Evolutionary conservation across 1,139 yeast genomes (phyloP).

Genomic region (Suhomyces anneliseae): DNA sequence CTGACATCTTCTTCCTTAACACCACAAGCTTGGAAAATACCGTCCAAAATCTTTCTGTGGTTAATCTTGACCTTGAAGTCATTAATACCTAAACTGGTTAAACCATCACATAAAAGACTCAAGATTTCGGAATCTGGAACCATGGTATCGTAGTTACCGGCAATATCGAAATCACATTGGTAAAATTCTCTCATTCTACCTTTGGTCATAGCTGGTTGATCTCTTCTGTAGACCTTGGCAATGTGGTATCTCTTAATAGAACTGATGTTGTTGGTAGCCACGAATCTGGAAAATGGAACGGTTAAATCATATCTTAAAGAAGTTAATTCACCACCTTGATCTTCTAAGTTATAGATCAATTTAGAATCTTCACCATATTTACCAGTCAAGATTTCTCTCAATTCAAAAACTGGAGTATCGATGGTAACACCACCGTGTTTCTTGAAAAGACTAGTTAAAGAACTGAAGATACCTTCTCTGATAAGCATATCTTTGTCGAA

Average conservation of each 20-base stretch:
- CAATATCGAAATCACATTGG: conserved; percentile 97
- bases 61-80: conserved; percentile 91
- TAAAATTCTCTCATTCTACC: conserved; percentile 99
- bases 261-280: conserved; percentile 90
- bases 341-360: conserved; percentile 90
- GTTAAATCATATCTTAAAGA: conserved; percentile 94
- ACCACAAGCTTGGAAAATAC: conserved; percentile 93
- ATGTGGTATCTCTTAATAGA: conserved; percentile 92
- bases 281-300: conserved; percentile 95
- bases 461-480: conserved; percentile 79
- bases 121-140: conserved; percentile 93
- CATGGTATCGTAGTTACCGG: conserved; percentile 90
- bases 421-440: conserved; percentile 97
- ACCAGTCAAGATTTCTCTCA: conserved; percentile 92
- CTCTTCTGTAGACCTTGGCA: conserved; percentile 97
- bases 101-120: conserved; percentile 79
- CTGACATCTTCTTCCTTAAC: conserved; percentile 92
- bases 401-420: conserved; percentile 96
- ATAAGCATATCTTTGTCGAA: conserved; percentile 96
- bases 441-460: conserved; percentile 73
- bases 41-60: conserved; percentile 94
- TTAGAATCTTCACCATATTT: conserved; percentile 98
- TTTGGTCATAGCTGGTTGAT: conserved; percentile 99
- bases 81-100: conserved; percentile 74
- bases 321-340: conserved; percentile 97